Evolutionary conservation across 371 early-diverging fungal genomes (phyloP).

Genomic region (Circinella minor): DNA sequence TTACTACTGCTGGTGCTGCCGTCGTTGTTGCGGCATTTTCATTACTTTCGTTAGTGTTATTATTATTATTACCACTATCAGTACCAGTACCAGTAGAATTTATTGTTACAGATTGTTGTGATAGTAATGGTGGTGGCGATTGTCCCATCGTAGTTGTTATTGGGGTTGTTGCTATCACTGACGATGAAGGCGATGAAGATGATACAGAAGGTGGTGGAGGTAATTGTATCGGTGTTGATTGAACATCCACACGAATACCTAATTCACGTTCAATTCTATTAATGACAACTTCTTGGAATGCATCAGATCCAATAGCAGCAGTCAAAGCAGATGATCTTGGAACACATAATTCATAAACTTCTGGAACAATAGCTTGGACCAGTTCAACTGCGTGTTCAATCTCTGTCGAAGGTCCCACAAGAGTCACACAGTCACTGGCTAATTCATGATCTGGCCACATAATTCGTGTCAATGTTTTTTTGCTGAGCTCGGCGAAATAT

Average conservation of each 20-base stretch:
- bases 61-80: no score
- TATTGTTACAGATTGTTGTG: no score
- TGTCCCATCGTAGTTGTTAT: no score
- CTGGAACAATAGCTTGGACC: slow-evolving; percentile 44
- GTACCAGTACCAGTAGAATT: no score
- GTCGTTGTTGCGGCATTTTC: slow-evolving; percentile 1
- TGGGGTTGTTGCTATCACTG: slow-evolving; percentile 11
- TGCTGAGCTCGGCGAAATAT: slow-evolving; percentile 44
- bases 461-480: slow-evolving; percentile 57
- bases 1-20: slow-evolving; percentile 23
- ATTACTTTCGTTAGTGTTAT: no score
- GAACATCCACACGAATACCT: slow-evolving; percentile 21
- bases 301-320: slow-evolving; percentile 18
- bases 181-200: slow-evolving; percentile 17
- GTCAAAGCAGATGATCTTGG: slow-evolving; percentile 35
- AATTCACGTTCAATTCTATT: slow-evolving; percentile 23
- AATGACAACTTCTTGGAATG: slow-evolving; percentile 20
- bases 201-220: slow-evolving; percentile 18
- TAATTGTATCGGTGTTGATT: slow-evolving; percentile 9
- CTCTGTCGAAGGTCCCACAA: slow-evolving; percentile 51
- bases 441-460: slow-evolving; percentile 59
- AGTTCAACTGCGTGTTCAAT: slow-evolving; percentile 37
- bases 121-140: no score
- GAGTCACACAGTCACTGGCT: slow-evolving; percentile 36
- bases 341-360: slow-evolving; percentile 41